Base-by-base conservation (phyloP, 2,329 filamentous ascomycete species). In the Botryosphaeria dothidea region DNA sequence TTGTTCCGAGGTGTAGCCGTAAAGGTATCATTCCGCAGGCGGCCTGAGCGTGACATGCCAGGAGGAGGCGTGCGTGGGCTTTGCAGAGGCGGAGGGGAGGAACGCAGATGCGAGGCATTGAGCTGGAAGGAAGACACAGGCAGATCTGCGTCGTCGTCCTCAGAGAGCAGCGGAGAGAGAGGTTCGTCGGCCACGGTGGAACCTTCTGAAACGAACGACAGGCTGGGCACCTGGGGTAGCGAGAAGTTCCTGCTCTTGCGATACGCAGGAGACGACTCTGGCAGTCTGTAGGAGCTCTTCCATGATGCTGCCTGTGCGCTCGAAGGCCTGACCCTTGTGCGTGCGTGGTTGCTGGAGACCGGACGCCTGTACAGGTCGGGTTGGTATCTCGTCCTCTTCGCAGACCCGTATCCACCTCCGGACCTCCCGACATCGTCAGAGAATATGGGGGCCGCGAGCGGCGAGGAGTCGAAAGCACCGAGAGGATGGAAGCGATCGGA, bases 231-330 rank as follows among this genome's bases (percentile, higher is more conserved):
- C 60, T 86, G 86, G 17, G 87, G 85, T 21, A 88, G 90, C 51
- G 88, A 90, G 61, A 93, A 94, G 77, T 90, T 88, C 70, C 89
- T 84, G 73, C 91, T 89, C 71, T 90, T 88, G 70, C 88, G 87
- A 79, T 94, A 92, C 72, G 92, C 88, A 25, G 94, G 94, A 4
- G 93, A 97, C 4, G 93, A 97, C 75, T 96, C 90, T 19, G 92
- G 87, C 66, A 96, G 82, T 71, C 90, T 88, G 74, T 93, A 88
- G 66, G 84, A 85, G 72, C 87, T 88, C 78, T 92, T 95, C 92
- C 92, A 96, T 0, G 89, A 85, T 19, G 83, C 78, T 64, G 72
- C 78, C 68, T 78, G 86, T 77, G 67, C 87, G 83, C 80, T 90
- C 82, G 81, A 86, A 74, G 74, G 85, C 75, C 71, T 86, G 51